Base-by-base conservation (phyloP, 345 rosid genomes). In the Pseudoturritis turrita region DNA sequence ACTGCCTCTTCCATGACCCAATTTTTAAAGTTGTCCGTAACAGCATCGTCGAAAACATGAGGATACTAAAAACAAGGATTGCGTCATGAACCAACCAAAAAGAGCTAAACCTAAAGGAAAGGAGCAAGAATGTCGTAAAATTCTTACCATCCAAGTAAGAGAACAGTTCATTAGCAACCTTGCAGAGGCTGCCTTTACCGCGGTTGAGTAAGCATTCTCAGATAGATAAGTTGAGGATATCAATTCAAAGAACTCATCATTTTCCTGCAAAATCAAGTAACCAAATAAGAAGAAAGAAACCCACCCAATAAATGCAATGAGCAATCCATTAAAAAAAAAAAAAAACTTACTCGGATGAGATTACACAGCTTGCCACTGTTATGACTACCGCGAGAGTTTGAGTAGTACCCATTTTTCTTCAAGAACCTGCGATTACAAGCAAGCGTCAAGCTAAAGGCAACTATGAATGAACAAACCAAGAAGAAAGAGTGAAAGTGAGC, bases 181-280 rank as follows among this genome's bases (percentile, higher is more conserved):
- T 47, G 93, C 85, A 68, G 96, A 83, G 59, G 99, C 93, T 22
- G 99, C 96, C 80, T 89, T 91, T 25, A 91, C 83, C 3, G 92
- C 71, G 22, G 81, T 81, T 59, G 98, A 83, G 76, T 85, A 89
- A 74, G 87, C 71, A 68, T 79, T 78, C 51, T 89, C 99, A 47
- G 98, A 89, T 19, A 95, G 86, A 80, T 80, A 91, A 80, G 81
- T 95, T 18, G 90, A 88, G 4, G 97, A 91, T 71, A 89, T 81
- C 88, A 95, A 82, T 40, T 95, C 98, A 81, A 91, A 95, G 74
- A 95, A 95, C 71, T 95, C 99, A 78, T 95, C 99, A 66, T 91
- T 95, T 44, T 89, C 99, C 99, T 95, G 87, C 70, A 36, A 69
- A 69, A 61, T 6, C 18, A 68, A 62, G 37, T 9, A 76, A 70